These are phyloP conservation scores for Kwoniella dejecticola DNA, from an alignment of 768 basidiomycete species.

Conservation along the genomic window DNA sequence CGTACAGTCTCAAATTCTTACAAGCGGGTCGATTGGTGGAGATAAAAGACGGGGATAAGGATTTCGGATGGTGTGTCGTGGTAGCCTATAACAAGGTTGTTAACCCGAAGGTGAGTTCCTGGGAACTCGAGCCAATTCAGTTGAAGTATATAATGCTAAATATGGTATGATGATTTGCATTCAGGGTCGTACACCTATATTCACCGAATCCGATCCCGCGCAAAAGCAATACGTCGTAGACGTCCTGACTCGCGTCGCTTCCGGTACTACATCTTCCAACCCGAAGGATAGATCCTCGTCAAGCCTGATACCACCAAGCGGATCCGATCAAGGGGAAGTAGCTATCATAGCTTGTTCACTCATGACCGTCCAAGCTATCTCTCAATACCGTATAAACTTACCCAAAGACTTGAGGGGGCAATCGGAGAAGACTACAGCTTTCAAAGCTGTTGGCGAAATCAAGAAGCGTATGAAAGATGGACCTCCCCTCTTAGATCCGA, in stretches of 20 bases:
- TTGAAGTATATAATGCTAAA: not conserved
- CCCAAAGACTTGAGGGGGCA: constrained; percentile 85
- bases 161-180: not conserved
- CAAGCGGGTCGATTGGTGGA: constrained; percentile 90
- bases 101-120: constrained; percentile 67
- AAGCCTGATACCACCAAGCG: constrained; percentile 73
- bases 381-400: constrained; percentile 79
- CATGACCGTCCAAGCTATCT: constrained; percentile 81
- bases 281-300: constrained; percentile 63
- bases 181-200: constrained; percentile 58
- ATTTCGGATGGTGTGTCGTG: constrained; percentile 97
- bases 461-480: constrained; percentile 86
- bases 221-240: constrained; percentile 93
- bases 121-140: too few relatives aligned
- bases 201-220: constrained; percentile 65
- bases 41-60: constrained; percentile 77
- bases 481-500: constrained; percentile 81
- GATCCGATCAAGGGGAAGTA: constrained; percentile 73
- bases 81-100: constrained; percentile 87
- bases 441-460: constrained; percentile 91
- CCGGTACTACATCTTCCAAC: constrained; percentile 63
- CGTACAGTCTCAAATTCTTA: constrained; percentile 90
- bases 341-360: constrained; percentile 86
- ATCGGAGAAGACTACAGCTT: constrained; percentile 74
- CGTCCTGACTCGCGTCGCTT: constrained; percentile 78